Evolutionary conservation across 2,329 filamentous ascomycete species (phyloP), one percentile per base, ranked within the genome.

Genomic region (Pseudogymnoascus pannorum): DNA sequence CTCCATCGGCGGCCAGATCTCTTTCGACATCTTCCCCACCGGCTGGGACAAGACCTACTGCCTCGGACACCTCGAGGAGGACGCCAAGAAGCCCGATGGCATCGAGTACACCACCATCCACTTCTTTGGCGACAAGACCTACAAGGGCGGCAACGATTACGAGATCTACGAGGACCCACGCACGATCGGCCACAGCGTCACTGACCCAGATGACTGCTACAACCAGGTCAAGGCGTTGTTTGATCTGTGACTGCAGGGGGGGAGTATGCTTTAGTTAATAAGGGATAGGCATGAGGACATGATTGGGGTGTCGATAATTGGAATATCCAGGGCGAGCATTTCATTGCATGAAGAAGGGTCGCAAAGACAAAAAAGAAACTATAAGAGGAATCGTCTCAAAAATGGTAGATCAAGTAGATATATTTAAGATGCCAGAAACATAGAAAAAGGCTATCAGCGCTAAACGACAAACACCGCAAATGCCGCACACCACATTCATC

Each of bases 41-140:
- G 94, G 94, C 72, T 99, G 94, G 94, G 94, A 99, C 79, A 99
- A 97, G 86, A 96, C 91, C 8, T 99, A 96, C 82, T 97, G 92
- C 79, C 81, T 97, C 68, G 80, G 84, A 69, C 92, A 97, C 76
- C 80, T 97, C 64, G 91, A 94, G 78, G 82, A 82, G 66, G 92
- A 97, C 75, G 87, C 88, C 66, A 78, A 82, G 77, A 80, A 82
- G 73, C 79, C 82, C 40, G 87, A 84, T 70, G 87, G 88, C 65
- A 79, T 95, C 65, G 78, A 86, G 22, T 97, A 93, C 81, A 90
- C 85, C 68, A 93, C 84, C 48, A 88, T 97, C 68, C 94, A 97
- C 81, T 97, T 97, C 83, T 99, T 97, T 71, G 94, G 94, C 67
- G 94, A 99, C 82, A 99, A 97, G 87, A 90, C 90, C 24, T 87